Evolutionary conservation across 1,284 basidiomycete genomes (phyloP).

Genomic region (Rhodotorula sp.): DNA sequence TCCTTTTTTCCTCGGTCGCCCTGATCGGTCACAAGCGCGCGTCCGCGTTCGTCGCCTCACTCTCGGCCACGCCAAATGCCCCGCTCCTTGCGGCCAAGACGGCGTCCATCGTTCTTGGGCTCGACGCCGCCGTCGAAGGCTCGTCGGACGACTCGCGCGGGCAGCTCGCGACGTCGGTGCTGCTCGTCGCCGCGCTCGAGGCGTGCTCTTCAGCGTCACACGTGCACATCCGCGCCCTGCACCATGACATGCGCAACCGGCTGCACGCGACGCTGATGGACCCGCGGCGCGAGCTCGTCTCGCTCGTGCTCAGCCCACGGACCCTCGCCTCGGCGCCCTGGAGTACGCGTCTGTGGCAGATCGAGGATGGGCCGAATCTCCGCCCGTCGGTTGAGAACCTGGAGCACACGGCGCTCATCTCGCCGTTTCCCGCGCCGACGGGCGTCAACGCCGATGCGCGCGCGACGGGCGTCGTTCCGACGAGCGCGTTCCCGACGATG

Average conservation of each 20-base stretch:
- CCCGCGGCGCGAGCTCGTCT: not conserved
- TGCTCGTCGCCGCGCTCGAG: constrained; percentile 4
- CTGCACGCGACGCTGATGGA: not conserved
- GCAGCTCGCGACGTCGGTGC: constrained; percentile 2
- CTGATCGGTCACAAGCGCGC: not conserved
- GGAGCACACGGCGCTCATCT: constrained; percentile 8
- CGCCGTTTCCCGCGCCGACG: not conserved
- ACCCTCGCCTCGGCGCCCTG: not conserved
- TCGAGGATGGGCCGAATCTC: not conserved
- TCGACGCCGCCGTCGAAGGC: not conserved
- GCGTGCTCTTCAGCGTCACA: constrained; percentile 1
- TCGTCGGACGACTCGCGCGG: not conserved
- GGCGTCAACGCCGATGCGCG: not conserved
- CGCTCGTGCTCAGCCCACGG: constrained; percentile 1
- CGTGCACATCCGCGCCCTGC: constrained; percentile 6
- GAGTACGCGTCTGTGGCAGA: not conserved
- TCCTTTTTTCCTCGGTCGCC: constrained; percentile 9
- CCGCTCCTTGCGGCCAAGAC: not conserved
- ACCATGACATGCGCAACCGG: not conserved
- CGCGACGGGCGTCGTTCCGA: too few species aligned
- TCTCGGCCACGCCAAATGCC: not conserved
- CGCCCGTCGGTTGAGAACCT: constrained; percentile 4
- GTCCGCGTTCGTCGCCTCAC: not conserved
- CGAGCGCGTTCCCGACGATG: not conserved
- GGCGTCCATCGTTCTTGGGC: not conserved